phyloP scores from a whole-genome alignment of 495 filamentous ascomycete species.

The Aeminium ludgeri region DNA sequence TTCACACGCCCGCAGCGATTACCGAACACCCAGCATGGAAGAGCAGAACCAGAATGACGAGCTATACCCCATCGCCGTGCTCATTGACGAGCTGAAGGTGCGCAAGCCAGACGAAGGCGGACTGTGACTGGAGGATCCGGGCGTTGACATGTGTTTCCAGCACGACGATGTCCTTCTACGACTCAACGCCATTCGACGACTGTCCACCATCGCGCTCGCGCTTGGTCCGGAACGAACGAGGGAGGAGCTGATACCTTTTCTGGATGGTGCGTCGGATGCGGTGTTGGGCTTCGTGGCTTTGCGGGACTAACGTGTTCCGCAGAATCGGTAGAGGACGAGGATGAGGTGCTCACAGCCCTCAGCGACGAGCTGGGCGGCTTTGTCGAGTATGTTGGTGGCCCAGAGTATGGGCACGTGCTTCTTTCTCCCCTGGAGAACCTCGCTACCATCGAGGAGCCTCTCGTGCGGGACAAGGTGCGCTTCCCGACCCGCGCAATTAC shows the following conservation, averaged over 20 bases:
- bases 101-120: conserved; percentile 13
- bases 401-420: conserved; percentile 84
- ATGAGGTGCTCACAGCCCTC: conserved; percentile 90
- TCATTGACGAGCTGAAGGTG: conserved; percentile 99
- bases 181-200: conserved; percentile 92
- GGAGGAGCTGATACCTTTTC: conserved; percentile 94
- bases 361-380: conserved; percentile 93
- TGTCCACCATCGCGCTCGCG: conserved; percentile 93
- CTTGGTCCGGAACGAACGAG: conserved; percentile 87
- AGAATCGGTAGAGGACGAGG: conserved; percentile 98
- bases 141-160: conserved; percentile 31
- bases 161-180: conserved; percentile 96
- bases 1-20: not conserved
- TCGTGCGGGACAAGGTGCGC: conserved; percentile 85
- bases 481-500: not conserved
- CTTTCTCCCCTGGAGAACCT: conserved; percentile 94
- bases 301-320: conserved; percentile 1
- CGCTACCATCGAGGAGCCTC: conserved; percentile 91
- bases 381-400: conserved; percentile 93
- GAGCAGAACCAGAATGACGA: conserved; percentile 70
- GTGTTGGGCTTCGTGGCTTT: conserved; percentile 7
- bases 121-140: conserved; percentile 6
- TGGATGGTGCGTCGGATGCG: conserved; percentile 56
- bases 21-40: conserved; percentile 37
- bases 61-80: conserved; percentile 96